Conservation (phyloP, 352 stramenopile genomes). For the Plasmopara halstedii region DNA sequence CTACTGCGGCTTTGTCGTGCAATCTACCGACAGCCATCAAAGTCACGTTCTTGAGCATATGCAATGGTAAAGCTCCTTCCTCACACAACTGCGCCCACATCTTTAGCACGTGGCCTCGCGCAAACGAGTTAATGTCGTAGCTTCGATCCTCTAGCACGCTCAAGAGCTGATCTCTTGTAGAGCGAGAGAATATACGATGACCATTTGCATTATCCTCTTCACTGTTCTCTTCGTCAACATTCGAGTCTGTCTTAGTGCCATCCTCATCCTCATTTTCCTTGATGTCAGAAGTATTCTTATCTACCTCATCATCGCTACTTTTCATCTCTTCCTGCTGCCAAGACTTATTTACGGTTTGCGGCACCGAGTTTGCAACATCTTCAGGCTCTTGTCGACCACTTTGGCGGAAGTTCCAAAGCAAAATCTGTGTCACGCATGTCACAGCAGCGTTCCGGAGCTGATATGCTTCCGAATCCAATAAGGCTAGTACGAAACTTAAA, state of each 20-base stretch:
- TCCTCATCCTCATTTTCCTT: constrained; percentile 23
- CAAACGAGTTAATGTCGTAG: constrained; percentile 92
- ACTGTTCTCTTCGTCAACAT: constrained; percentile 17
- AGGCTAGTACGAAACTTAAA: constrained; percentile 62
- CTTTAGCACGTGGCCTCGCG: constrained; percentile 86
- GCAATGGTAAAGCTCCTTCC: constrained; percentile 79
- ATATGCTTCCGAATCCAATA: constrained; percentile 73
- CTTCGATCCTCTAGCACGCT: constrained; percentile 84
- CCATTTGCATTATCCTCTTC: constrained; percentile 9
- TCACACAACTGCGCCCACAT: constrained; percentile 84
- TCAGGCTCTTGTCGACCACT: constrained; percentile 24
- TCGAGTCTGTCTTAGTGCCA: constrained; percentile 14
- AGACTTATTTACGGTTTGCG: constrained; percentile 10
- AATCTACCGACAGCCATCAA: constrained; percentile 83
- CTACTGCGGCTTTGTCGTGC: constrained; percentile 91
- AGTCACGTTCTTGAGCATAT: constrained; percentile 70
- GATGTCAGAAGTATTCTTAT: constrained; percentile 7
- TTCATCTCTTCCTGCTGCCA: constrained; percentile 4
- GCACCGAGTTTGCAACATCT: constrained; percentile 5
- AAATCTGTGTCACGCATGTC: constrained; percentile 66
- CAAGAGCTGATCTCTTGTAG: constrained; percentile 71
- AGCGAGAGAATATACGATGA: constrained; percentile 42
- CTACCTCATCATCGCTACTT: background rate
- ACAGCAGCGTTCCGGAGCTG: constrained; percentile 66
- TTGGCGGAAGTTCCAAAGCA: constrained; percentile 69